A percentile compares a stretch with the other conserved stretches of the same genome.
Evolutionary conservation across 305 asterid species (phyloP).

Genomic region (Withania somnifera): DNA sequence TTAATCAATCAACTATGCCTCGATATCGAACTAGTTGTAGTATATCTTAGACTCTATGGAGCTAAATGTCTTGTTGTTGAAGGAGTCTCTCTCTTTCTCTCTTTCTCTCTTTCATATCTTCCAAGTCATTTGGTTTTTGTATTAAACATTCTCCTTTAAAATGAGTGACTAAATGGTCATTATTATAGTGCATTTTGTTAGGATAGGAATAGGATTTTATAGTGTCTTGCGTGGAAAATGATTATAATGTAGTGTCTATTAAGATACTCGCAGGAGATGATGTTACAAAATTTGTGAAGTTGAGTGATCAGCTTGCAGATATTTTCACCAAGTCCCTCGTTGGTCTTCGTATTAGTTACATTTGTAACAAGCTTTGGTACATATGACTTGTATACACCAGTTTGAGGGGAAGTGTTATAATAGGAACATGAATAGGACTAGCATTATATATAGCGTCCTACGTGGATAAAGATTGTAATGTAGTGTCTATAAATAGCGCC

Average conservation of each 20-base stretch:
- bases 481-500: neutral
- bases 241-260: neutral
- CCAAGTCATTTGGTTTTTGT: neutral
- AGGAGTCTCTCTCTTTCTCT: neutral
- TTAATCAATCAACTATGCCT: neutral
- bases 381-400: neutral
- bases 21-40: neutral
- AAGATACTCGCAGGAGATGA: neutral
- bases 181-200: neutral
- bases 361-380: neutral
- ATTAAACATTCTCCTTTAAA: neutral
- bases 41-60: neutral
- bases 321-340: neutral
- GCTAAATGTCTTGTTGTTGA: neutral
- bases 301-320: neutral
- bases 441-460: neutral
- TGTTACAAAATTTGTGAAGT: neutral
- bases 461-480: neutral
- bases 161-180: neutral
- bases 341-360: neutral
- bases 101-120: neutral
- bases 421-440: neutral
- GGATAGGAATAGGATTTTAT: neutral
- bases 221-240: neutral
- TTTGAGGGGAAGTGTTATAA: neutral